Evolutionary conservation across 129 eudicot species (phyloP), one percentile per base, ranked within the genome.

Genomic region (Saposhnikovia divaricata): DNA sequence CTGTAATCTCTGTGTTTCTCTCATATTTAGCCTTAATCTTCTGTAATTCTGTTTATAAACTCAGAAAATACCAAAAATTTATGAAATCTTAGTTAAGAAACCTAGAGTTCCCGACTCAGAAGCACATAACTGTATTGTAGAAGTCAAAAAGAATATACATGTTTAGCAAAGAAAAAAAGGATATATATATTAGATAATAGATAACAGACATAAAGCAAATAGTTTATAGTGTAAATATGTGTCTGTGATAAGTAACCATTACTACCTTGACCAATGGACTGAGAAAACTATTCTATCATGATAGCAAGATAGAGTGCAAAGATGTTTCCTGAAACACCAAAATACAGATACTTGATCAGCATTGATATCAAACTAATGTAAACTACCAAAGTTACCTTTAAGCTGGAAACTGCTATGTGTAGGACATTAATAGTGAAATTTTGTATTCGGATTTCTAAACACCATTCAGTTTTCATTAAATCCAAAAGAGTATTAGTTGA

Each of bases 251-350:
- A 2, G 65, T 31, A 76, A 68, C 42, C 5, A 34, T 45, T 23
- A 68, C 59, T 85, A 94, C 98, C 98, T 90, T 79, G 97, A 96
- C 97, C 99, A 96, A 88, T 92, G 91, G 51, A 92, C 93, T 9
- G 96, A 90, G 80, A 92, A 96, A 43, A 92, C 84, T 15, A 98
- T 92, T 46, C 96, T 87, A 51, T 92, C 95, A 80, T 96, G 97
- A 92, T 90, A 92, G 77, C 99, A 97, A 78, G 97, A 86, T 46
- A 96, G 86, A 18, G 97, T 92, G 84, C 95, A 90, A 53, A 90
- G 84, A 80, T 96, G 99, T 21, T 78, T 83, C 99, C 99, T 96
- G 90, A 53, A 86, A 79, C 84, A 57, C 10, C 48, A 8, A 80
- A 65, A 77, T 57, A 39, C 38, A 79, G 25, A 66, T 40, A 43